Evolutionary conservation across 1,284 basidiomycete genomes (phyloP).

Genomic region (Veloporphyrellus conicus): DNA sequence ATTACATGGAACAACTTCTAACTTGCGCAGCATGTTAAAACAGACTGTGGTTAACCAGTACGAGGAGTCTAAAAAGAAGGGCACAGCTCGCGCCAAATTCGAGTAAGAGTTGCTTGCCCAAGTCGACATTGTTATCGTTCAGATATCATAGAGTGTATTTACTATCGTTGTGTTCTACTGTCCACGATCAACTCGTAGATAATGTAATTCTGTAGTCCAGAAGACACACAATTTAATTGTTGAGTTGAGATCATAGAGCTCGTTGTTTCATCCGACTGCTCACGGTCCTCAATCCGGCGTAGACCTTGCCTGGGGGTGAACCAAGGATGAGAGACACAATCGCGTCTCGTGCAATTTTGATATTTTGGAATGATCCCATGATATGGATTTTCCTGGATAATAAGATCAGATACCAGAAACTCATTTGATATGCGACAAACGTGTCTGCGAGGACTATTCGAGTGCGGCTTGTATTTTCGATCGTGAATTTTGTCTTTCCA

Average conservation of each 20-base stretch:
- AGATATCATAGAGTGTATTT: neutral
- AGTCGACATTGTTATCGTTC: neutral
- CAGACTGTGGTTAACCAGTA: constrained; percentile 52
- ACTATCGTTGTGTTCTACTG: constrained; percentile 1
- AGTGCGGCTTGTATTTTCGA: constrained; percentile 94
- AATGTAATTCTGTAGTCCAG: constrained; percentile 6
- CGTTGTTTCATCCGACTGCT: constrained; percentile 92
- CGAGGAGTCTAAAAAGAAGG: constrained; percentile 38
- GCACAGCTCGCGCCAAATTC: constrained; percentile 15
- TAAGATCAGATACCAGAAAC: constrained; percentile 3
- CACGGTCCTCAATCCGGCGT: constrained; percentile 85
- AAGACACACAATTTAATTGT: constrained; percentile 9
- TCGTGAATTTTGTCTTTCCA: constrained; percentile 97
- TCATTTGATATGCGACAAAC: constrained; percentile 44
- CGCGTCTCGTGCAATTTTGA: constrained; percentile 94
- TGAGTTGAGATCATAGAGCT: constrained; percentile 45
- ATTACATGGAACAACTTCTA: constrained; percentile 10
- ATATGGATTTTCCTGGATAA: constrained; percentile 82
- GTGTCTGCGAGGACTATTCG: constrained; percentile 96
- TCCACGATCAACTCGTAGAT: constrained; percentile 9
- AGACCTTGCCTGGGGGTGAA: constrained; percentile 95
- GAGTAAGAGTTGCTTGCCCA: neutral
- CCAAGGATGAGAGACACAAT: constrained; percentile 94
- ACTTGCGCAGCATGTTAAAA: constrained; percentile 36
- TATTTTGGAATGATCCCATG: constrained; percentile 92